phyloP scores from a whole-genome alignment of 2,329 filamentous ascomycete species.

The Verticillium dahliae region DNA sequence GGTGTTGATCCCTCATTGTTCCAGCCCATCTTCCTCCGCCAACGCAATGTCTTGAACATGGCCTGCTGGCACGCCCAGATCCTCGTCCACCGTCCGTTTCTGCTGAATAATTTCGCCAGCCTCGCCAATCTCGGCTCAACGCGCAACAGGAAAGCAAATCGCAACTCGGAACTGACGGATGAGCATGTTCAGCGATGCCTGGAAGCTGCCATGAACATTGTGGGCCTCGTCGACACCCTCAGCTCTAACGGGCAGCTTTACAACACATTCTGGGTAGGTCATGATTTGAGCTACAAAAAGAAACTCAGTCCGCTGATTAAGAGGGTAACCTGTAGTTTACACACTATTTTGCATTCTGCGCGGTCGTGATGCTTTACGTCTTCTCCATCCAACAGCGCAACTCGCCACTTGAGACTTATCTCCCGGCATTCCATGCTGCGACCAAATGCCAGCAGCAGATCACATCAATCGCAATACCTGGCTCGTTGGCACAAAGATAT shows the following conservation, averaged over 20 bases:
- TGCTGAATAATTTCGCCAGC: conserved; percentile 24
- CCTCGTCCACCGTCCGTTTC: conserved; percentile 27
- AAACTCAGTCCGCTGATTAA: neutral
- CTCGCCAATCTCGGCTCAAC: conserved; percentile 3
- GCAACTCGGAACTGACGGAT: conserved; percentile 8
- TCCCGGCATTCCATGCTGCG: conserved; percentile 25
- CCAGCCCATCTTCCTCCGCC: conserved; percentile 29
- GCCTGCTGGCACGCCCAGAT: conserved; percentile 35
- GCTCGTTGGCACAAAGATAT: conserved; percentile 32
- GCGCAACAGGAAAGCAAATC: neutral
- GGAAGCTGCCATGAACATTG: conserved; percentile 29
- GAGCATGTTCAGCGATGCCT: conserved; percentile 22
- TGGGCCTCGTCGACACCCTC: conserved; percentile 29
- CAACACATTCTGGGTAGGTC: conserved; percentile 31
- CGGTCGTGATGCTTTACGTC: conserved; percentile 35
- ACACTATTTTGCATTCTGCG: conserved; percentile 36
- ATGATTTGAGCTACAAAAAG: neutral
- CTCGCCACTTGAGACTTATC: conserved; percentile 17
- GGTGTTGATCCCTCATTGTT: conserved; percentile 23
- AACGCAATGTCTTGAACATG: conserved; percentile 32
- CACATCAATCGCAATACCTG: conserved; percentile 23
- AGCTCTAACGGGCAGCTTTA: conserved; percentile 25
- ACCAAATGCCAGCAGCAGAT: conserved; percentile 31
- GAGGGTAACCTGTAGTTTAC: conserved; percentile 17
- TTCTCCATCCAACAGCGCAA: conserved; percentile 30